Conservation (phyloP, 768 basidiomycete species). For the Xerocomellus intermedius region DNA sequence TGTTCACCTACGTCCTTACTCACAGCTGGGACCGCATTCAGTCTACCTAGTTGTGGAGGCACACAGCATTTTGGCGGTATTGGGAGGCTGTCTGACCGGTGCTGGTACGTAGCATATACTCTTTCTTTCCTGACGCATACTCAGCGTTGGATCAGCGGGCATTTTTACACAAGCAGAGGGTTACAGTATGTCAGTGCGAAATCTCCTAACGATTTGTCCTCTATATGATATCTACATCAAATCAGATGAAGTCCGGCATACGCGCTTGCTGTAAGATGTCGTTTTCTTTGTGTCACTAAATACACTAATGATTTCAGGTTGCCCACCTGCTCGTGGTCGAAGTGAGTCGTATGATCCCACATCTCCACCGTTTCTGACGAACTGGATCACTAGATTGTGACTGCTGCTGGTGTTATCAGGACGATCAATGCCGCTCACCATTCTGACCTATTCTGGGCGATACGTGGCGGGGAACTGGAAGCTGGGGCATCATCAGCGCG, state of each 20-base stretch:
- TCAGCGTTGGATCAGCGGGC: constrained; percentile 19
- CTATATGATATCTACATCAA: neutral
- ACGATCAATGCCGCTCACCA: no score
- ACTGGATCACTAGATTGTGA: no score
- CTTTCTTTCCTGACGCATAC: neutral
- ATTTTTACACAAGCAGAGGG: constrained; percentile 52
- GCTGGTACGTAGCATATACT: neutral
- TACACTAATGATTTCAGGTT: constrained; percentile 26
- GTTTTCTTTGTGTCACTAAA: neutral
- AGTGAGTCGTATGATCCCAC: no score
- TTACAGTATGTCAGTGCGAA: constrained; percentile 31
- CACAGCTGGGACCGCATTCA: neutral
- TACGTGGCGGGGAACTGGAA: no score
- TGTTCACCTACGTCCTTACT: neutral
- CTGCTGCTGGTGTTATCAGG: no score
- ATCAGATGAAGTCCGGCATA: constrained; percentile 20
- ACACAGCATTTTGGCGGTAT: constrained; percentile 11
- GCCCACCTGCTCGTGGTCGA: constrained; percentile 48
- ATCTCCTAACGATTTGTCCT: neutral
- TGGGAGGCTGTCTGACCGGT: constrained; percentile 20
- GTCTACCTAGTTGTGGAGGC: constrained; percentile 12
- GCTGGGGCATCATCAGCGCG: no score
- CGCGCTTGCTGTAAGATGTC: constrained; percentile 1
- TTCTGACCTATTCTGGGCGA: no score
- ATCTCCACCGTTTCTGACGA: no score